Conservation (phyloP, 2,329 filamentous ascomycete genomes). For the Bipolaris zeicola region DNA sequence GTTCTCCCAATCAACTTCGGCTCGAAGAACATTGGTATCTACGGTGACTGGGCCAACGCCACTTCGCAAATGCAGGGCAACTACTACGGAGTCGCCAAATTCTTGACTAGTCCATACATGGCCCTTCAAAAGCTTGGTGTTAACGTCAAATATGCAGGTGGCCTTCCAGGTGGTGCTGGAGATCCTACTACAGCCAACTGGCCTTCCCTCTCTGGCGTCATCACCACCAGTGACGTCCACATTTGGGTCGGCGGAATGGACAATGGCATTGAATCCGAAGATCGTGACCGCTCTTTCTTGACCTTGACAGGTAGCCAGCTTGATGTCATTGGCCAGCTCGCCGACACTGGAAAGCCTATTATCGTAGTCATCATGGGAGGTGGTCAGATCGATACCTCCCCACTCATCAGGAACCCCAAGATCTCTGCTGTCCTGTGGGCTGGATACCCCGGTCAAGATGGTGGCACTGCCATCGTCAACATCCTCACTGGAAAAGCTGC, state of each 20-base stretch:
- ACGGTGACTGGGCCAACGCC: constrained; percentile 65
- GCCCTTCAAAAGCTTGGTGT: constrained; percentile 57
- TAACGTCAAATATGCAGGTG: constrained; percentile 36
- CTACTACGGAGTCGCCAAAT: constrained; percentile 63
- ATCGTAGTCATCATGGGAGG: constrained; percentile 61
- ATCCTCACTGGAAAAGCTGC: constrained; percentile 59
- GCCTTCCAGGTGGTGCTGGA: constrained; percentile 30
- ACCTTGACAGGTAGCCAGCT: constrained; percentile 61
- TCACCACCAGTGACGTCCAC: constrained; percentile 55
- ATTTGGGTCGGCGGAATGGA: constrained; percentile 65
- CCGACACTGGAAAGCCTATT: constrained; percentile 55
- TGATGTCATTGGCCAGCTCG: constrained; percentile 57
- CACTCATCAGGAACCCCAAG: constrained; percentile 55
- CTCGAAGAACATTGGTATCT: constrained; percentile 58
- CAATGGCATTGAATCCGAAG: constrained; percentile 59
- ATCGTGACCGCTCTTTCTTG: constrained; percentile 58
- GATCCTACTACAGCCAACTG: constrained; percentile 37
- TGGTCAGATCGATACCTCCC: constrained; percentile 60
- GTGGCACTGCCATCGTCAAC: constrained; percentile 62
- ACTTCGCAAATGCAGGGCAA: constrained; percentile 62
- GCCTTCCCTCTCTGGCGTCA: constrained; percentile 20
- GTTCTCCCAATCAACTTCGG: constrained; percentile 52
- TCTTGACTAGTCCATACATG: constrained; percentile 59
- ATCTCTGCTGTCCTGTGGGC: constrained; percentile 63
- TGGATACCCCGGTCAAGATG: constrained; percentile 66